A percentile compares a stretch with the other conserved stretches of the same genome.
Conservation (phyloP, 2,329 filamentous ascomycete species). For the Neurospora sp. region DNA sequence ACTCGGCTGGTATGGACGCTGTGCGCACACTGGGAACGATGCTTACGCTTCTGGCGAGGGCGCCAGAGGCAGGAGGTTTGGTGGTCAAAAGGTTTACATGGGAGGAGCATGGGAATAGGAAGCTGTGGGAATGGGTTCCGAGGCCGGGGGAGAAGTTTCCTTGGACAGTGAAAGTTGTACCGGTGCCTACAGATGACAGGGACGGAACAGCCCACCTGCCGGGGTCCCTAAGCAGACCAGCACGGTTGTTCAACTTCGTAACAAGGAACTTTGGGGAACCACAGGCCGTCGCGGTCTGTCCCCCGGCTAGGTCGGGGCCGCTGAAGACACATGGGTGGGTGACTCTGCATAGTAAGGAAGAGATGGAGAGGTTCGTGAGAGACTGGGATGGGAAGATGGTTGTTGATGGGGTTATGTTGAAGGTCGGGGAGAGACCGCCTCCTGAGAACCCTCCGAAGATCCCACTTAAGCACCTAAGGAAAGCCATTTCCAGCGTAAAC, state of each 20-base stretch:
- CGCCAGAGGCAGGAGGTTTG: background rate
- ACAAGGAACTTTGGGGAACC: background rate
- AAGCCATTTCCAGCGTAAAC: background rate
- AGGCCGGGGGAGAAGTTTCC: background rate
- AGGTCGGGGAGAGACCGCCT: background rate
- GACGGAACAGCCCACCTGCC: background rate
- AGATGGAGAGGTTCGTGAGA: background rate
- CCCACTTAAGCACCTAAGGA: background rate
- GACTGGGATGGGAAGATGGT: background rate
- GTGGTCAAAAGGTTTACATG: background rate
- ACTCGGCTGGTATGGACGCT: background rate
- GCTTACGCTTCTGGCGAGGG: background rate
- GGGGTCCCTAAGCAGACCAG: background rate
- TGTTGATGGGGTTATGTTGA: background rate
- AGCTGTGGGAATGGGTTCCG: background rate
- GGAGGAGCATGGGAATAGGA: background rate
- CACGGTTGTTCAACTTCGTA: background rate
- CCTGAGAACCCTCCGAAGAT: background rate
- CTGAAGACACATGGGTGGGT: background rate
- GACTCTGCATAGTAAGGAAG: background rate
- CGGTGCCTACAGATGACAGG: background rate
- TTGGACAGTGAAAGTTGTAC: background rate
- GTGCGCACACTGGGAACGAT: background rate
- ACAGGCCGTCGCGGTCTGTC: background rate
- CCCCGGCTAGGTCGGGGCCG: background rate